Evolutionary conservation across 768 basidiomycete species (phyloP), one percentile per base, ranked within the genome.

Genomic region (Leccinum truebloodii): DNA sequence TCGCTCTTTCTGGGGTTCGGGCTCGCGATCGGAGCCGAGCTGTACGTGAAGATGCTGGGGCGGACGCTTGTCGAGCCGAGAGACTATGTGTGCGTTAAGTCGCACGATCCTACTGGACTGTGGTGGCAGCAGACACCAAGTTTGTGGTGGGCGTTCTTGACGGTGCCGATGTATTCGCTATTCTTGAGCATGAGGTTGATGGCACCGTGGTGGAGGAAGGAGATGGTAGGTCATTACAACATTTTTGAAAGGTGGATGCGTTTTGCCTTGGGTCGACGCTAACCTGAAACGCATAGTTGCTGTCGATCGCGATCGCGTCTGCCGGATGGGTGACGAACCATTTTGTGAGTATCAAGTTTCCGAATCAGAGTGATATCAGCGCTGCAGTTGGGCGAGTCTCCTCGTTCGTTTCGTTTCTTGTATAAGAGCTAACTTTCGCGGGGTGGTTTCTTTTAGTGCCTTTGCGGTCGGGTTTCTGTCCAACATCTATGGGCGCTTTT

Each of bases 261-360:
- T 41, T 9, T 41, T 41, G 18, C 39, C 18, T 41, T 8, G 32
- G 32, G 34, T 39, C 39, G 52, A 56, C 12, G 32, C 35, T 48
- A 10, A 65, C 4, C 16, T 28, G 14, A 41, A 24, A 6, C 3
- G 24, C 44, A 52, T 61, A 83, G 81, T 58, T 76, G 13, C 14
- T 89, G n/a, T 78, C 83, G 61, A 78, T 92, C 16, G 69, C 74
- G 6, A 85, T 91, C 57, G 77, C 90, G 3, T 86, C 80, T 59
- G 75, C 84, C 20, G 92, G 92, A 1, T 94, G 91, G 90, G 82
- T 84, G 14, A 86, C 84, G 46, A 95, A 93, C 71, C 86, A 90
- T 69, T 84, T 81, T 3, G 83, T 85, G 3, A 77, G 81, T 2
- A 73, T 70, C 30, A 81, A 80, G 69, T 91, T 92, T 70, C 76